Base-by-base conservation (phyloP, 177 flowering plant species). In the Vitis hybrid region DNA sequence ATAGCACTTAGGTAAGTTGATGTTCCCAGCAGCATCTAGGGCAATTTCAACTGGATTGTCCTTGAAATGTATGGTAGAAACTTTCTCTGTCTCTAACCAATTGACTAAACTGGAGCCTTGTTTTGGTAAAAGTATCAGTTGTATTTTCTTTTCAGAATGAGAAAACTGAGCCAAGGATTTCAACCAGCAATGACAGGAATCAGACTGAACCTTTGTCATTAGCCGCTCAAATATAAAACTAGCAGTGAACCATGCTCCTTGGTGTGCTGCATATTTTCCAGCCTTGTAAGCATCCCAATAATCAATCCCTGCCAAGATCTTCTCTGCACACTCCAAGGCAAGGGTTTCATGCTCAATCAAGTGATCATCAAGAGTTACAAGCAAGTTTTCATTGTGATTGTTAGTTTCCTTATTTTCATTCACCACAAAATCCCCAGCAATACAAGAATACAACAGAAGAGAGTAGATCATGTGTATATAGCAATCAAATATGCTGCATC, bases 211-310 rank as follows among this genome's bases (percentile, higher is more conserved):
- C 70, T 64, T 80, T 17, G 72, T 76, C 24, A 60, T 62, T 57
- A 92, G 78, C 14, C 83, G 74, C 64, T 65, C 80, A 79, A 89
- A 90, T 74, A 83, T 81, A 71, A 77, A 83, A 51, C 82, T 63
- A 49, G 90, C 85, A 9, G 79, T 70, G 68, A 77, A 81, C 97
- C 97, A 95, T 33, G 83, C 79, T 59, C 95, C 97, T 47, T 85
- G 85, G 78, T 84, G 82, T 54, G 89, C 90, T 62, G 97, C 92
- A 80, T 75, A 73, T 73, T 60, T 85, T 72, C 91, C 97, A 77
- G 78, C 80, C 78, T 56, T 88, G 78, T 95, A 93, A 59, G 87
- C 87, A 64, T 53, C 76, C 98, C 97, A 92, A 68, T 82, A 71
- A 71, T 85, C 76, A 18, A 47, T 59, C 56, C 60, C 75, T 1